phyloP scores from a whole-genome alignment of 2,329 filamentous ascomycete genomes.

The Zarea fungicola region DNA sequence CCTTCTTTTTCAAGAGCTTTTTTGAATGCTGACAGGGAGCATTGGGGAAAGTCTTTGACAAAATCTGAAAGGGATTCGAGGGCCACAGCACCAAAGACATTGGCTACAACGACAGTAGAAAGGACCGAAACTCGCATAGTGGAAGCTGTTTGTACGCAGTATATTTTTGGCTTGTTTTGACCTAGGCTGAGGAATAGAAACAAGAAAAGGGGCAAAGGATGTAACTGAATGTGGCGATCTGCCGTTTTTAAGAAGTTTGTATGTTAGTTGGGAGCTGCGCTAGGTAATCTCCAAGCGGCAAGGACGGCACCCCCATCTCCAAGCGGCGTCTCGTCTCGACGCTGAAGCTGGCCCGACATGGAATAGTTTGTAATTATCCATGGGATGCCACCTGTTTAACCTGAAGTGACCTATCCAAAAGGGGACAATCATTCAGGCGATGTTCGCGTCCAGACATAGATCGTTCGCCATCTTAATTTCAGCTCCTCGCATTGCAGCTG shows the following conservation, averaged over 20 bases:
- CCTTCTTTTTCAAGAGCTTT: conserved; percentile 7
- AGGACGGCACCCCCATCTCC: too few species aligned
- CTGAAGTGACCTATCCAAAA: too few species aligned
- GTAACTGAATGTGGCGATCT: too few species aligned
- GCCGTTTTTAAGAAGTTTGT: too few species aligned
- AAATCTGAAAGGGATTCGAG: conserved; percentile 4
- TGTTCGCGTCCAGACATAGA: neutral
- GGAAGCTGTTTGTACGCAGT: neutral
- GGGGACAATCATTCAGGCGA: too few species aligned
- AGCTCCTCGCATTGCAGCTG: conserved; percentile 4
- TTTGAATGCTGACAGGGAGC: conserved; percentile 6
- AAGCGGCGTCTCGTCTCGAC: too few species aligned
- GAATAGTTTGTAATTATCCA: too few species aligned
- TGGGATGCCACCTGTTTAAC: too few species aligned
- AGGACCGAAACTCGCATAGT: conserved; percentile 4
- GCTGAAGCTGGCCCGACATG: too few species aligned
- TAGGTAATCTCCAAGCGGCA: too few species aligned
- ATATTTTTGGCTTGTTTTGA: neutral
- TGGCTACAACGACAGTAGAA: neutral
- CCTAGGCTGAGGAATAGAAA: neutral
- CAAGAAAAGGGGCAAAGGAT: too few species aligned
- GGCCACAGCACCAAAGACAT: conserved; percentile 7
- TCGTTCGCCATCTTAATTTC: neutral
- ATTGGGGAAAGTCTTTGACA: conserved; percentile 8
- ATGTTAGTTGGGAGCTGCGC: too few species aligned